Evolutionary conservation across 2,329 filamentous ascomycete species (phyloP), one percentile per base, ranked within the genome.

Genomic region (Claviceps purpurea): DNA sequence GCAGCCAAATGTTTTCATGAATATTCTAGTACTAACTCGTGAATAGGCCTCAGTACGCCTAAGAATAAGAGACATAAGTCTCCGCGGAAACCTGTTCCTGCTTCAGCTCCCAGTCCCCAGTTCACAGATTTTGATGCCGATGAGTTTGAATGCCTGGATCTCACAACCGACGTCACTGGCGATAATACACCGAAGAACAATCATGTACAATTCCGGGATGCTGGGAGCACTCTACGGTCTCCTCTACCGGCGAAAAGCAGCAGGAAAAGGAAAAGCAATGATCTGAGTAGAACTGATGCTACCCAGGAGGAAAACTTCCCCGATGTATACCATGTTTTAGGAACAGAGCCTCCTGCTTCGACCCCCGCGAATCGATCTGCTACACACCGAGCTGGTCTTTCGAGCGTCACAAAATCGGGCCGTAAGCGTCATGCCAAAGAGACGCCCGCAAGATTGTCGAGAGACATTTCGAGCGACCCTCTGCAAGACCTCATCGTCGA

Each of bases 241-340:
- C 66, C 69, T 30, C 68, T 68, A 5, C 49, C 62, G 10, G 56
- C 66, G 1, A 71, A 63, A 45, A 67, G 68, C 46, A 66, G 66
- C 18, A 76, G 72, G 61, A 80, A 79, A 62, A 64, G 75, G 55
- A 79, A 79, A 59, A 77, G 74, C 55, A 65, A 64, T 24, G 72
- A 77, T 10, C 72, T 75, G 24, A 69, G 59, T 54, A 68, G 64
- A 53, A 59, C 62, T 26, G 62, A 67, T 13, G 61, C 62, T 14
- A 64, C 61, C 16, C 64, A 68, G 4, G 62, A 72, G 14, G 71
- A 73, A 38, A 70, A 75, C 18, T 81, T 78, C 46, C 76, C 75
- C 0, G 77, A 81, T 55, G 73, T 81, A 7, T 71, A 75, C 55
- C 68, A 78, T 47, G 64, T 74, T 47, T 62, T 72, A 11, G 73